Conservation (phyloP, 176 grass and related monocot species). For the Eleusine coracana region DNA sequence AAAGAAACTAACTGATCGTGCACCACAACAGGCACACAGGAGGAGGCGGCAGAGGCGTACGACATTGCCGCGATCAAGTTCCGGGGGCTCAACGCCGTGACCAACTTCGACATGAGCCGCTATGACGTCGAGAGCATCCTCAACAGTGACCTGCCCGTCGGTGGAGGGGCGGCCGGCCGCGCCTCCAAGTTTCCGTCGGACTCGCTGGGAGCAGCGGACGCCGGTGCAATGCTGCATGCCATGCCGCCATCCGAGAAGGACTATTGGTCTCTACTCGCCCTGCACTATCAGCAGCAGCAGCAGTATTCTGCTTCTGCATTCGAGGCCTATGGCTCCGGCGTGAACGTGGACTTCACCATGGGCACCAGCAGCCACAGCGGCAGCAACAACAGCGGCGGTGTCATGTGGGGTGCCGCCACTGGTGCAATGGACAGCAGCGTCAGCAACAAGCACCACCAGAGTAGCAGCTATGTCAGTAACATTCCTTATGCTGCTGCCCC, state of each 20-base stretch:
- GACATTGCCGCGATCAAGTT: slow-evolving; percentile 97
- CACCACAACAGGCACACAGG: slow-evolving; percentile 70
- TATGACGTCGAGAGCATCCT: slow-evolving; percentile 92
- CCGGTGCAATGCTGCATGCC: not conserved
- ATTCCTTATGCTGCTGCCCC: slow-evolving; percentile 64
- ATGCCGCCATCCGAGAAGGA: slow-evolving; percentile 57
- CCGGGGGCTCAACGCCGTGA: slow-evolving; percentile 81
- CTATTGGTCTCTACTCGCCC: slow-evolving; percentile 68
- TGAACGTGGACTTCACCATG: slow-evolving; percentile 81
- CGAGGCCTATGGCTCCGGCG: slow-evolving; percentile 59
- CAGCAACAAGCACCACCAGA: slow-evolving; percentile 44
- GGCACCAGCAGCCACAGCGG: slow-evolving; percentile 45
- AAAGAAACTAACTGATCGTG: not conserved
- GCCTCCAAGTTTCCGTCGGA: slow-evolving; percentile 43
- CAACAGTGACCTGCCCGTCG: slow-evolving; percentile 79
- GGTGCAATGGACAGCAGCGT: slow-evolving; percentile 39
- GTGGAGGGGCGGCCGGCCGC: slow-evolving; percentile 27
- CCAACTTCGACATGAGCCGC: slow-evolving; percentile 97
- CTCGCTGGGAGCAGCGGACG: not conserved
- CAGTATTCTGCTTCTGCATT: slow-evolving; percentile 47
- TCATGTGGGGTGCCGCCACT: slow-evolving; percentile 39
- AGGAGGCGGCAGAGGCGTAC: slow-evolving; percentile 91
- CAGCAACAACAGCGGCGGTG: slow-evolving; percentile 28
- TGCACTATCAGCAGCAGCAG: slow-evolving; percentile 69
- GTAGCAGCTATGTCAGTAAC: slow-evolving; percentile 45